These are phyloP conservation scores for Dioscorea dumetorum DNA, from an alignment of 106 monocot genomes.

Conservation along the genomic window DNA sequence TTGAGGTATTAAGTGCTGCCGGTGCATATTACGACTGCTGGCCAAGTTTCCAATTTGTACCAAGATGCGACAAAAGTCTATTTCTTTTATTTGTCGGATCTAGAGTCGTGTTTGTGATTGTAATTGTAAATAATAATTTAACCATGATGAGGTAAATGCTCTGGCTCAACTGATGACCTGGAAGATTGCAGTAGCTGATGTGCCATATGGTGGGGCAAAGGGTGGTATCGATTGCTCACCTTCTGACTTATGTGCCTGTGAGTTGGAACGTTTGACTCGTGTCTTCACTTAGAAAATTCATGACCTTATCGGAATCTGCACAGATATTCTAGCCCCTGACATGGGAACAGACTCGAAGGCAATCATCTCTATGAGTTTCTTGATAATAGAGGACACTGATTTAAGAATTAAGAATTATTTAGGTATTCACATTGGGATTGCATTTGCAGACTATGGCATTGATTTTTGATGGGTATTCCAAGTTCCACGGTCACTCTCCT, in stretches of 20 bases:
- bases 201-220: constrained; percentile 96
- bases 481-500: constrained; percentile 62
- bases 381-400: constrained; percentile 21
- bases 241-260: constrained; percentile 54
- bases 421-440: too few relatives aligned
- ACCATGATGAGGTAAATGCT: constrained; percentile 87
- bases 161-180: constrained; percentile 98
- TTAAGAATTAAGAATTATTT: too few relatives aligned
- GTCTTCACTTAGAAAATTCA: constrained; percentile 94
- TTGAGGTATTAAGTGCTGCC: constrained; percentile 92
- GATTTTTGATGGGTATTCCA: constrained; percentile 95
- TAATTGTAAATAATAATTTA: constrained; percentile 33
- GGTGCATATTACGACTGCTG: constrained; percentile 5
- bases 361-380: not conserved
- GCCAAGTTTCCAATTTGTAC: too few relatives aligned
- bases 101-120: too few relatives aligned
- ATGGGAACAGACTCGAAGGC: constrained; percentile 99
- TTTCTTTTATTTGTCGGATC: too few relatives aligned
- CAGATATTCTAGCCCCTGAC: constrained; percentile 92
- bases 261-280: constrained; percentile 84
- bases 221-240: constrained; percentile 88
- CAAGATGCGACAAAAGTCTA: too few relatives aligned
- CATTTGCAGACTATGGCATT: constrained; percentile 84
- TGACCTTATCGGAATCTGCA: constrained; percentile 75
- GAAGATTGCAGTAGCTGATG: constrained; percentile 88